phyloP scores from a whole-genome alignment of 495 filamentous ascomycete species.

The Aspergillus panamensis region DNA sequence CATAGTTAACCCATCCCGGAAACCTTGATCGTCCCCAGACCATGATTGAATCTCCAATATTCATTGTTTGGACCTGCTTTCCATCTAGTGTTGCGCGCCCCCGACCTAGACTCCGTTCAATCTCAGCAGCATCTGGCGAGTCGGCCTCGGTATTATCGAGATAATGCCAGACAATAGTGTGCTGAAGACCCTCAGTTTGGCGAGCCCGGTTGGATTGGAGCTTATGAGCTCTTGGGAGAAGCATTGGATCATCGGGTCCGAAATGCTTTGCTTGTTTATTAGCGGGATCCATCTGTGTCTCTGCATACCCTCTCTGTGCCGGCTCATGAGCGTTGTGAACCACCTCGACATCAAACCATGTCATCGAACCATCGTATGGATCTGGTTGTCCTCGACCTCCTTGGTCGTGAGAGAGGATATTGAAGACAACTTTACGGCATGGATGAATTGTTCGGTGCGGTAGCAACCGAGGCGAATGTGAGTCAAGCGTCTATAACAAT shows the following conservation, averaged over 20 bases:
- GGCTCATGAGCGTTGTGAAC: conserved; percentile 26
- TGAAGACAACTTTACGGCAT: conserved; percentile 60
- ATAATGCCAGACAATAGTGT: conserved; percentile 56
- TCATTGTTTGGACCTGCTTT: conserved; percentile 52
- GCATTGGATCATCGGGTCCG: conserved; percentile 31
- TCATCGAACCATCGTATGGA: conserved; percentile 57
- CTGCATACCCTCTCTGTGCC: neutral
- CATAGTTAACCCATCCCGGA: conserved; percentile 56
- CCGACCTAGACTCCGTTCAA: conserved; percentile 41
- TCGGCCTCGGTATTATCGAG: conserved; percentile 47
- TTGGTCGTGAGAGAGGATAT: conserved; percentile 62
- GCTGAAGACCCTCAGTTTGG: conserved; percentile 27
- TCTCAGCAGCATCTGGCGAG: conserved; percentile 39
- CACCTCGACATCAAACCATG: conserved; percentile 67
- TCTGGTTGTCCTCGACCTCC: conserved; percentile 36
- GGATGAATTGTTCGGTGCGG: conserved; percentile 40
- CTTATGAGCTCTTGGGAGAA: conserved; percentile 39
- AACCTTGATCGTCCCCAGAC: conserved; percentile 65
- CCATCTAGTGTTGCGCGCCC: conserved; percentile 55
- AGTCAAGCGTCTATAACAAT: conserved; percentile 15
- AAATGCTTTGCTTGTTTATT: conserved; percentile 22
- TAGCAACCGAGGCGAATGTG: conserved; percentile 23
- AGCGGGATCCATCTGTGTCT: conserved; percentile 4
- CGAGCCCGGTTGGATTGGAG: conserved; percentile 55
- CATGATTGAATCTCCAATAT: conserved; percentile 61